Conservation (phyloP, 306 rosid genomes). For the Vigna nakashimae region DNA sequence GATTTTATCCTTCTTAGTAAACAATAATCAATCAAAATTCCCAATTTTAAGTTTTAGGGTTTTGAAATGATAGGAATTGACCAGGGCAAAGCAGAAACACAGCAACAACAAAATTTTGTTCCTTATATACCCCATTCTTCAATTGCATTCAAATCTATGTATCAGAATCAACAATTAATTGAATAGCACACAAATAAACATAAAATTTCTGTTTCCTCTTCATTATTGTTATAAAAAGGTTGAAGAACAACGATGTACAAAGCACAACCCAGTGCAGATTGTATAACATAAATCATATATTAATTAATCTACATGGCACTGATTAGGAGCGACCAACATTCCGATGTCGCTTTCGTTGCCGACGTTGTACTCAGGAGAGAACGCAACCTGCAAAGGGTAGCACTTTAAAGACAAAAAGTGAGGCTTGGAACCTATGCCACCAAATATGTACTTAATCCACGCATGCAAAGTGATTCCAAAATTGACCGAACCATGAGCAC, state of each 20-base stretch:
- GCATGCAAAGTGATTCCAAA: background rate
- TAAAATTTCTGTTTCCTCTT: too few species aligned
- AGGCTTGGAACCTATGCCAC: background rate
- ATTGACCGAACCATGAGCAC: background rate
- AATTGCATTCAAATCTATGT: too few species aligned
- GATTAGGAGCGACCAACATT: background rate
- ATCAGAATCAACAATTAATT: background rate
- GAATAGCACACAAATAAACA: background rate
- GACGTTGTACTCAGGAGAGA: background rate
- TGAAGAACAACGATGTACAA: background rate
- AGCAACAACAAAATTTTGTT: background rate
- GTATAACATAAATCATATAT: background rate
- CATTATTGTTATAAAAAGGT: background rate
- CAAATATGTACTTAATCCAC: background rate
- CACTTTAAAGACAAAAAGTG: background rate
- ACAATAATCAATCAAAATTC: background rate
- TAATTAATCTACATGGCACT: background rate
- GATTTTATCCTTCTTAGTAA: background rate
- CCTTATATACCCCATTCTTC: too few species aligned
- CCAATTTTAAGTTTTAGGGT: background rate
- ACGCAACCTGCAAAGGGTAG: background rate
- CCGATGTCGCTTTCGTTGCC: background rate
- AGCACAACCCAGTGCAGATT: background rate
- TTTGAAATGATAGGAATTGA: background rate
- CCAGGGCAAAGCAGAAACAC: background rate